Conservation (phyloP, 805 yeast genomes). For the Teunomyces panamensis region DNA sequence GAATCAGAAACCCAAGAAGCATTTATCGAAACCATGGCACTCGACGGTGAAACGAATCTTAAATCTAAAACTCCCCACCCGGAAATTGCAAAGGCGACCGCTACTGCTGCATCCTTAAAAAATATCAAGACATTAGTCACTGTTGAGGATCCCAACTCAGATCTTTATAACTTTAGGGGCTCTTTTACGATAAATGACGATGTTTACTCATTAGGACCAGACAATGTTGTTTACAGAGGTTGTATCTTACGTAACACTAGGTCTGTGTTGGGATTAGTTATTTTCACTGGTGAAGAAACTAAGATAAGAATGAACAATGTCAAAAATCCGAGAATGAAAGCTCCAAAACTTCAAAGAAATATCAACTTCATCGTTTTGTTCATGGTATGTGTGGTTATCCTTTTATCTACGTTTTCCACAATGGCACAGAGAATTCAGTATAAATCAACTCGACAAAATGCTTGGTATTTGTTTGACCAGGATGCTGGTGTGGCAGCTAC, state of each 20-base stretch:
- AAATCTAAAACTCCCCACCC: constrained; percentile 70
- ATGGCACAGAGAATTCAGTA: constrained; percentile 67
- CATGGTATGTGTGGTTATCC: constrained; percentile 81
- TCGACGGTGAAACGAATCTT: constrained; percentile 95
- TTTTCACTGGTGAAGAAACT: constrained; percentile 94
- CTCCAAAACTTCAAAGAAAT: constrained; percentile 83
- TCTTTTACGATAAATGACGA: constrained; percentile 43
- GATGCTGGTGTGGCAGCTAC: constrained; percentile 88
- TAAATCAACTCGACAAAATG: constrained; percentile 34
- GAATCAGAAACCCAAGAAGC: constrained; percentile 57
- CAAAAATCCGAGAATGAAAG: constrained; percentile 83
- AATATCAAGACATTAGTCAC: constrained; percentile 53
- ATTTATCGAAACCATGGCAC: constrained; percentile 91
- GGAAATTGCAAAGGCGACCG: constrained; percentile 53
- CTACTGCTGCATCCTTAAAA: constrained; percentile 49
- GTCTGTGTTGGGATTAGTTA: constrained; percentile 70
- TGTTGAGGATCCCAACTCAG: constrained; percentile 88
- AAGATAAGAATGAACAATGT: constrained; percentile 94
- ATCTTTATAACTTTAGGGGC: constrained; percentile 90
- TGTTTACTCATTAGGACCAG: constrained; percentile 64
- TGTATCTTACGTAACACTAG: constrained; percentile 83
- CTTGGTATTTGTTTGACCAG: constrained; percentile 71
- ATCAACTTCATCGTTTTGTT: constrained; percentile 81
- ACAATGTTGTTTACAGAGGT: constrained; percentile 88
- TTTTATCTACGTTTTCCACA: constrained; percentile 74